Evolutionary conservation across 2,329 filamentous ascomycete genomes (phyloP).

Genomic region (Aspergillus persii): DNA sequence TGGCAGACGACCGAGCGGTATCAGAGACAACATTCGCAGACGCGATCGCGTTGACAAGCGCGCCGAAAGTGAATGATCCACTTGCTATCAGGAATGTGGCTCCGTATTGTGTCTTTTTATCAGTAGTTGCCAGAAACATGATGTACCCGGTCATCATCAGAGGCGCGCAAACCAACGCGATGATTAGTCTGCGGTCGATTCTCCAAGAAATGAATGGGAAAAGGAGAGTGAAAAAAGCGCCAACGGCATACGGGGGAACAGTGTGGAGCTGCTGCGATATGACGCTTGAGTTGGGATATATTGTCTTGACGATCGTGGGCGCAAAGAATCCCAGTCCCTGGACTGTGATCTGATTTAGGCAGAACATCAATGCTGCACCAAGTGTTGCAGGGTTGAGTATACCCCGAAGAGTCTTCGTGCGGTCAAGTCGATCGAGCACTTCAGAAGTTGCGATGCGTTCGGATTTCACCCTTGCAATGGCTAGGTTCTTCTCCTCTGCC

Average conservation of each 20-base stretch:
- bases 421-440: slow-evolving; percentile 63
- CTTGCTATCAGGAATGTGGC: slow-evolving; percentile 68
- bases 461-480: slow-evolving; percentile 65
- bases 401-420: slow-evolving; percentile 58
- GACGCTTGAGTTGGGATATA: slow-evolving; percentile 59
- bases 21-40: slow-evolving; percentile 71
- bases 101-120: slow-evolving; percentile 60
- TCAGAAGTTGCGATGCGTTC: slow-evolving; percentile 63
- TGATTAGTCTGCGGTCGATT: slow-evolving; percentile 58
- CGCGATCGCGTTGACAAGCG: slow-evolving; percentile 65
- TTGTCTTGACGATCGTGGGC: slow-evolving; percentile 67
- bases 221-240: slow-evolving; percentile 63
- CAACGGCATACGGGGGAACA: slow-evolving; percentile 68
- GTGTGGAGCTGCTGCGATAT: slow-evolving; percentile 68
- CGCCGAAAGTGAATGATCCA: slow-evolving; percentile 62
- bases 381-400: slow-evolving; percentile 64
- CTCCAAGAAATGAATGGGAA: slow-evolving; percentile 63
- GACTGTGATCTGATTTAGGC: slow-evolving; percentile 68
- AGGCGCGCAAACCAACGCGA: slow-evolving; percentile 60
- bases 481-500: slow-evolving; percentile 64
- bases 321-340: slow-evolving; percentile 69
- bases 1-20: slow-evolving; percentile 64
- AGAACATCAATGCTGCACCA: slow-evolving; percentile 57
- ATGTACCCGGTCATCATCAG: slow-evolving; percentile 68
- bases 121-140: slow-evolving; percentile 62